phyloP scores from a whole-genome alignment of 305 asterid species.

The Fraxinus sp. region DNA sequence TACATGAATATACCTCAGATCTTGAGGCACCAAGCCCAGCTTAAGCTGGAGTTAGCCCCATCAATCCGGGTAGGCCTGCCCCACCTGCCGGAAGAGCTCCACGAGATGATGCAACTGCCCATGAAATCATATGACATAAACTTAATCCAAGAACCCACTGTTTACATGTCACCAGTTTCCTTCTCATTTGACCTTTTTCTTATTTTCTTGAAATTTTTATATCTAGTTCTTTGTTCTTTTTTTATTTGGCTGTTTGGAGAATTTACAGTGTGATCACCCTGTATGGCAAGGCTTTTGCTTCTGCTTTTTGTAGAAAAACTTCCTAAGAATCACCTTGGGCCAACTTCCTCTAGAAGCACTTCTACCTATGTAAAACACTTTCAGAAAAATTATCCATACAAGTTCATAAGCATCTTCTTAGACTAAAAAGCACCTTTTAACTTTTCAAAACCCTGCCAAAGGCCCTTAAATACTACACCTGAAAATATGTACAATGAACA shows the following conservation, averaged over 20 bases:
- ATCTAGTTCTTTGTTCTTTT: background rate
- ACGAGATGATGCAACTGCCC: slow-evolving; percentile 69
- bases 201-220: background rate
- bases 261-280: background rate
- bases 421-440: background rate
- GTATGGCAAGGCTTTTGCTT: background rate
- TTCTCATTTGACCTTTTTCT: background rate
- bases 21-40: slow-evolving; percentile 72
- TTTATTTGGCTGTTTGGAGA: background rate
- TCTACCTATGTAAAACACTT: background rate
- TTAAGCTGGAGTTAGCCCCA: slow-evolving; percentile 73
- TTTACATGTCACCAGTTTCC: slow-evolving; percentile 49
- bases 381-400: too few species aligned
- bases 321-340: background rate
- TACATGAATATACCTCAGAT: slow-evolving; percentile 89
- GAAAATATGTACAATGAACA: background rate
- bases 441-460: background rate
- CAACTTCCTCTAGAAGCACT: background rate
- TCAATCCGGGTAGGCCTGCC: slow-evolving; percentile 63
- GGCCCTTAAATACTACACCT: background rate
- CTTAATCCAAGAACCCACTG: slow-evolving; percentile 72
- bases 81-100: slow-evolving; percentile 46
- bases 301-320: background rate
- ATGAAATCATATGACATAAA: slow-evolving; percentile 68
- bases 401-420: background rate